Percentiles rank a stretch among this genome's conserved stretches.
phyloP scores from a whole-genome alignment of 148 eudicot genomes.

The Rhododendron williamsianum region DNA sequence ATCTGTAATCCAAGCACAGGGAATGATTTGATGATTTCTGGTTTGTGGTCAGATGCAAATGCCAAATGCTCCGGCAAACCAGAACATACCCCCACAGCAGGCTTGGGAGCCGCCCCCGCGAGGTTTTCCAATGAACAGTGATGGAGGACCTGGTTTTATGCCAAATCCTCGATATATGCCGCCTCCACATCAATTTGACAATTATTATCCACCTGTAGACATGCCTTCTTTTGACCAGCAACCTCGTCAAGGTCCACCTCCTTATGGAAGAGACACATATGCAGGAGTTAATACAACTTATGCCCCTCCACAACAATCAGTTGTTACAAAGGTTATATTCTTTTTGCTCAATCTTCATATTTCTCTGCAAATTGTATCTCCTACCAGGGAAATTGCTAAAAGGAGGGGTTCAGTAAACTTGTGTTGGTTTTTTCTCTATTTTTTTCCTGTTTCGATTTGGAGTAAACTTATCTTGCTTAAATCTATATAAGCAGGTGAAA shows the following conservation, averaged over 20 bases:
- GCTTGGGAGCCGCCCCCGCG: constrained; percentile 51
- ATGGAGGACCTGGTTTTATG: constrained; percentile 29
- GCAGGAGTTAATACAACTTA: constrained; percentile 24
- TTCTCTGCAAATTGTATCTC: background rate
- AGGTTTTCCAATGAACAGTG: constrained; percentile 25
- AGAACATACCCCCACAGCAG: constrained; percentile 35
- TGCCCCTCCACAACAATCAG: constrained; percentile 35
- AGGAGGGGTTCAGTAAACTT: background rate
- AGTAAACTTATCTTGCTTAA: background rate
- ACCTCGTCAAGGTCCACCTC: constrained; percentile 33
- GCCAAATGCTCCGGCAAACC: constrained; percentile 30
- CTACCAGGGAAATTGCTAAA: background rate
- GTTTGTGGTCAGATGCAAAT: constrained; percentile 38
- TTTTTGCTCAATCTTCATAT: background rate
- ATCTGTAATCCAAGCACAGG: background rate
- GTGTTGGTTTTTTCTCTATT: background rate
- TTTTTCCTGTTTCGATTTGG: background rate
- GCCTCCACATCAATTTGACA: constrained; percentile 37
- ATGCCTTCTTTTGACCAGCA: constrained; percentile 32
- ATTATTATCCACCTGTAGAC: constrained; percentile 36
- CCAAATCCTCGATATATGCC: constrained; percentile 11
- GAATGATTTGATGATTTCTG: background rate
- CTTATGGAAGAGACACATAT: constrained; percentile 35
- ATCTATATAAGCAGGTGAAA: background rate
- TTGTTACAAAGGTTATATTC: constrained; percentile 41